These are phyloP conservation scores for Pseudomonodictys pantanalensis DNA, from an alignment of 495 filamentous ascomycete genomes.

Conservation along the genomic window DNA sequence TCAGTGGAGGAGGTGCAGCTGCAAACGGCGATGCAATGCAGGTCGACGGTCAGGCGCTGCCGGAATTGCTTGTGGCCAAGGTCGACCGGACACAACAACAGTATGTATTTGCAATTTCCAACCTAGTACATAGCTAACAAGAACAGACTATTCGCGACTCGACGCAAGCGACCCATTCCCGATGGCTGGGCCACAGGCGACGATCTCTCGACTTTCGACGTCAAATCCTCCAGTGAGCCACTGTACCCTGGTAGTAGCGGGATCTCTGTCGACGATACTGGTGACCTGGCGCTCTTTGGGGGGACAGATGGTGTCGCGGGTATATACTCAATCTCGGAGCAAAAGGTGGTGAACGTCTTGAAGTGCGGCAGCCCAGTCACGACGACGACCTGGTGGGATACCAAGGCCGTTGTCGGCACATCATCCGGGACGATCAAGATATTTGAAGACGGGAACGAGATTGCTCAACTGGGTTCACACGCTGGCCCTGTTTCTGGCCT, in stretches of 20 bases:
- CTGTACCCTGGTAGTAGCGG: slow-evolving; percentile 63
- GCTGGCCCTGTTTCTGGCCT: slow-evolving; percentile 76
- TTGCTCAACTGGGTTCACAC: slow-evolving; percentile 68
- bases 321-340: slow-evolving; percentile 72
- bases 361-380: slow-evolving; percentile 68
- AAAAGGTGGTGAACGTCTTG: slow-evolving; percentile 64
- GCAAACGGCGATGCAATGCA: slow-evolving; percentile 82
- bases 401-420: slow-evolving; percentile 67
- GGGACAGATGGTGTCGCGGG: slow-evolving; percentile 73
- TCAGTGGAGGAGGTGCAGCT: slow-evolving; percentile 45
- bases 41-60: slow-evolving; percentile 71
- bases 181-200: slow-evolving; percentile 80
- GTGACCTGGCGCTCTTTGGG: slow-evolving; percentile 72
- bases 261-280: slow-evolving; percentile 62
- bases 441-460: slow-evolving; percentile 62
- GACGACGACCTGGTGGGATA: slow-evolving; percentile 74
- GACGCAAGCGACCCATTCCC: slow-evolving; percentile 83
- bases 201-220: slow-evolving; percentile 63
- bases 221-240: slow-evolving; percentile 57
- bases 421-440: slow-evolving; percentile 74
- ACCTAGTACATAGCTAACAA: slow-evolving; percentile 12
- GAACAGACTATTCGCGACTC: slow-evolving; percentile 72
- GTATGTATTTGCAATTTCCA: slow-evolving; percentile 49
- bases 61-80: slow-evolving; percentile 67
- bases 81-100: slow-evolving; percentile 73